Evolutionary conservation across 2,329 filamentous ascomycete genomes (phyloP).

Genomic region (Colletotrichum caudatum): DNA sequence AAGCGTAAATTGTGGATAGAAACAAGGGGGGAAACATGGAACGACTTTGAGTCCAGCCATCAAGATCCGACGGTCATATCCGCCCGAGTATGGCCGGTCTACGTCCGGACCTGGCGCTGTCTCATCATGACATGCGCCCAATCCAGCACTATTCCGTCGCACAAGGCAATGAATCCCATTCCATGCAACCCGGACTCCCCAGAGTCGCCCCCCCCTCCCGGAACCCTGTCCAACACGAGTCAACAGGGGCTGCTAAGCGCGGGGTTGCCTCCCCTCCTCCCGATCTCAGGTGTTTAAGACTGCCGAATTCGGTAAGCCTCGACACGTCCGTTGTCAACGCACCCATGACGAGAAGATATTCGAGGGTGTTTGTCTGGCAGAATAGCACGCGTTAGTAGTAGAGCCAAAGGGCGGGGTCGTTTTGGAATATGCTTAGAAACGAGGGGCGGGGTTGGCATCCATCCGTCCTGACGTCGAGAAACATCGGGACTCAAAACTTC

Average conservation of each 20-base stretch:
- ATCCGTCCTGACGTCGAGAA: neutral
- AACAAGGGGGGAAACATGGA: neutral
- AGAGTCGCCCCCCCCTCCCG: neutral
- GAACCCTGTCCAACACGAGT: conserved; percentile 32
- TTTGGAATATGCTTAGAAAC: conserved; percentile 4
- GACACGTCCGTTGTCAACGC: conserved; percentile 5
- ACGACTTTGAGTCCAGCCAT: neutral
- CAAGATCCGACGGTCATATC: neutral
- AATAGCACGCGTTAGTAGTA: neutral
- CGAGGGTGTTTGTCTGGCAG: neutral
- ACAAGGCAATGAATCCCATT: neutral
- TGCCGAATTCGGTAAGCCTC: neutral
- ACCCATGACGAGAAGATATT: conserved; percentile 27
- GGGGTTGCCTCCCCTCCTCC: conserved; percentile 33
- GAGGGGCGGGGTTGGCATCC: neutral
- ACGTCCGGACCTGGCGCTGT: neutral
- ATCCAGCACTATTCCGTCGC: neutral
- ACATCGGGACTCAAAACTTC: conserved; percentile 1
- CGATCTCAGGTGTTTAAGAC: neutral
- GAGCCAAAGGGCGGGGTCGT: conserved; percentile 14
- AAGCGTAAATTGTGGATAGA: neutral
- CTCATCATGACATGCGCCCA: neutral
- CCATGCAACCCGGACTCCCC: conserved; percentile 5
- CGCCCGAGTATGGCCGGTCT: neutral
- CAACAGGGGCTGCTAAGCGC: conserved; percentile 30